Percentiles rank a stretch among this genome's conserved stretches.
phyloP scores from a whole-genome alignment of 2,329 filamentous ascomycete species.

The Cladosporium sp. region DNA sequence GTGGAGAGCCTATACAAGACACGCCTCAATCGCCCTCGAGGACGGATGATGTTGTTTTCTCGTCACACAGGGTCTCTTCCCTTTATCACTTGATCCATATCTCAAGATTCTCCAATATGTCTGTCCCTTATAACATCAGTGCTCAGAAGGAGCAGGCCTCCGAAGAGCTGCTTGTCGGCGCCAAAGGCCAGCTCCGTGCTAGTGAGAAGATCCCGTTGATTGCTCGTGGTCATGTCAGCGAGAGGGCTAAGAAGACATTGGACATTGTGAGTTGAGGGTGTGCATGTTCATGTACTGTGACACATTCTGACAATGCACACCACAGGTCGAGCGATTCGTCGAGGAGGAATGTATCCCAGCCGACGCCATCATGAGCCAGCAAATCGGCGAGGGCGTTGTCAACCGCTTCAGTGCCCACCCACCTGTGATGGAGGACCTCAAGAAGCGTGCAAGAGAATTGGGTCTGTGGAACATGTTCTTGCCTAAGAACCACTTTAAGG shows the following conservation, averaged over 20 bases:
- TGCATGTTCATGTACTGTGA: background rate
- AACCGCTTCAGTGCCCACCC: conserved; percentile 79
- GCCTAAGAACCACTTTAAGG: conserved; percentile 89
- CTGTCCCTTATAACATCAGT: conserved; percentile 32
- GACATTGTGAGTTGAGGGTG: conserved; percentile 57
- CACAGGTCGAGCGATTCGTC: conserved; percentile 84
- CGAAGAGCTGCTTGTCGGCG: conserved; percentile 29
- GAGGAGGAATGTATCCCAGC: conserved; percentile 80
- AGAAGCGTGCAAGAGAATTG: conserved; percentile 73
- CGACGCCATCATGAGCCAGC: conserved; percentile 74
- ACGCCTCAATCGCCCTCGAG: background rate
- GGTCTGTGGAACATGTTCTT: conserved; percentile 99
- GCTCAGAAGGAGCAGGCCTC: conserved; percentile 27
- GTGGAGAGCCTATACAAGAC: conserved; percentile 9
- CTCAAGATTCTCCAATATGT: conserved; percentile 25
- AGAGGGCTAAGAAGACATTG: conserved; percentile 75
- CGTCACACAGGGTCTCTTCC: conserved; percentile 3
- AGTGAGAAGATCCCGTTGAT: conserved; percentile 56
- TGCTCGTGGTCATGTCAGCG: conserved; percentile 66
- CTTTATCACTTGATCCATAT: background rate
- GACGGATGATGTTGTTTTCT: background rate
- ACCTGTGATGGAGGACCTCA: conserved; percentile 79
- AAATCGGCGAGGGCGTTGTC: conserved; percentile 67
- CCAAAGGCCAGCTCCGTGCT: conserved; percentile 37
- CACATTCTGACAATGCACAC: background rate